Evolutionary conservation across 148 eudicot species (phyloP), one percentile per base, ranked within the genome.

Genomic region (Hydrangea macrophylla): DNA sequence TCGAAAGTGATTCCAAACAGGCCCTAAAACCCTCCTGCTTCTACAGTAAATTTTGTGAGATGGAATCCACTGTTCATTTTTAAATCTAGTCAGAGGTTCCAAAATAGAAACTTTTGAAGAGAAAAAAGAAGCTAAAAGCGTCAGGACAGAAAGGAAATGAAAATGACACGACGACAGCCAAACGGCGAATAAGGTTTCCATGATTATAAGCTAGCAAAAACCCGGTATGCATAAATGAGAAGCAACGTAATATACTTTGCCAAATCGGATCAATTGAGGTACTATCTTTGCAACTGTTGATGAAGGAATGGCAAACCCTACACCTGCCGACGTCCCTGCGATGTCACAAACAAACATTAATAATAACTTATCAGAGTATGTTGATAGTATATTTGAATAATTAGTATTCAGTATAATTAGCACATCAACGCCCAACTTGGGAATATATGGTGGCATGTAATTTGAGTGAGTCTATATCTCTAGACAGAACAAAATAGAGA

Each of bases 231-330:
- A 65, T 13, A n/a, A 30, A 56, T 53, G 15, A 71, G 25, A 50
- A 51, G 63, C 53, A 60, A 67, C 24, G 26, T 37, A 42, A 75
- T 83, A 70, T 84, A 89, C 97, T 74, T 87, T 88, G 58, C 96
- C 97, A 81, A 74, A 79, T 78, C 84, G 89, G 61, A 92, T 92
- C 68, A 92, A 62, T 61, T 87, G 97, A 72, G 97, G 97, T 68
- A 89, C 77, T 70, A 95, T 87, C 79, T 78, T 95, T 37, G 69
- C 65, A 32, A 95, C 91, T 22, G 92, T 89, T 30, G 97, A 91
- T 65, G 97, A 95, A 63, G 99, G 96, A 73, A 95, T 94, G 5
- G 97, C 96, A 77, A 94, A 94, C 37, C 97, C 97, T 44, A 94
- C 96, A 60, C 99, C 99, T 54, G 99, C 90, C 23, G 99, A 94